Evolutionary conservation across 768 basidiomycete genomes (phyloP), one percentile per base, ranked within the genome.

Genomic region (Boletales sp.): DNA sequence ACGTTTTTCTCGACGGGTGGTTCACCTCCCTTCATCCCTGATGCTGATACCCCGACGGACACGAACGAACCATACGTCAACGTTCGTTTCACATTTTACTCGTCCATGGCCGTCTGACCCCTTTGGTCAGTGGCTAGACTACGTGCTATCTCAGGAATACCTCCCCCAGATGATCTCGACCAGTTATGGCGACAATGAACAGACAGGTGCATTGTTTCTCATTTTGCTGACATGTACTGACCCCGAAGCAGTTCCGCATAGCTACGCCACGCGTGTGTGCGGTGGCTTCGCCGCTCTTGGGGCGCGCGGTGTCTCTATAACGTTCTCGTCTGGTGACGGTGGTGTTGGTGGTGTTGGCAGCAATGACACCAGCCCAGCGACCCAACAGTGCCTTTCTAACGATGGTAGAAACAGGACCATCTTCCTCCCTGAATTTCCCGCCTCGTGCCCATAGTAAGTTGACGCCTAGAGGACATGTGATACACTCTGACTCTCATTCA

Each of bases 151-250:
- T 12, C 74, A 78, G n/a, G 44, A 67, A 10, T 60, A 70, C 35
- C 63, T 76, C 2, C 84, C 86, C 13, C 75, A 79, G 54, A 72
- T 79, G 6, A 86, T 90, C 36, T 84, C 84, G 0, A 87, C 84
- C 0, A 85, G 83, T 55, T 89, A 89, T 60, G 83, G 76, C 4
- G 86, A 89, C 41, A 76, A 80, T 50, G 87, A 90, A 49, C 85
- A 86, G 61, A 82, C 84, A 28, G 79, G 84, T 83, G 35, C n/a
- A 7, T 18, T 31, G 0, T 39, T 40, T 30, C 11, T 14, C 10
- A 3, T 2, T 39, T 17, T 18, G 4, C 11, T 6, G 4, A 3
- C 41, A 32, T 28, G 3, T 0, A 43, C 49, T 61, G n/a, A 53
- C 21, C 14, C 9, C 6, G 17, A 11, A 17, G 2, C 39, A 82